Evolutionary conservation across 2,329 filamentous ascomycete species (phyloP).

Genomic region (Apiospora malaysiana): DNA sequence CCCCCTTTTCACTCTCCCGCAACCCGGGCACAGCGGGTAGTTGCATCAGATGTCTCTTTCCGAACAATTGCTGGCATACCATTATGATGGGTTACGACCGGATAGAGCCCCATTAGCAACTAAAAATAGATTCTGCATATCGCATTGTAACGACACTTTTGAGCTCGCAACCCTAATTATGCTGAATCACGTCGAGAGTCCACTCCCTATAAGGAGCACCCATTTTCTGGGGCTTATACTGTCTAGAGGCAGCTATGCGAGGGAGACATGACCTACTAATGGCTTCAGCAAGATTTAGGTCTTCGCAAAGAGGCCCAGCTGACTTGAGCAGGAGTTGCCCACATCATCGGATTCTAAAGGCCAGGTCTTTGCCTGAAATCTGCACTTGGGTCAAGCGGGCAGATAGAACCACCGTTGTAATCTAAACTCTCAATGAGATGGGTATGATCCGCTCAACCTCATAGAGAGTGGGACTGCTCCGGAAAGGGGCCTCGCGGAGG

Average conservation of each 20-base stretch:
- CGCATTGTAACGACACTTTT: neutral
- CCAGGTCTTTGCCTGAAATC: neutral
- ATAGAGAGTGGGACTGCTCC: neutral
- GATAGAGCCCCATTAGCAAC: neutral
- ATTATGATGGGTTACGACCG: neutral
- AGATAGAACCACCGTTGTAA: neutral
- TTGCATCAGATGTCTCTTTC: neutral
- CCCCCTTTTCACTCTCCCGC: neutral
- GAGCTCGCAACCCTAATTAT: neutral
- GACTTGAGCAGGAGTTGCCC: neutral
- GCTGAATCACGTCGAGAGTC: neutral
- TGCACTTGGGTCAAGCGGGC: neutral
- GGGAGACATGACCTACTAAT: slow-evolving; percentile 1
- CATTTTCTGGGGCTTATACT: neutral
- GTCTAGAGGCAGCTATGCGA: neutral
- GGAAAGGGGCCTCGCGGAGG: neutral
- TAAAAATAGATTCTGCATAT: neutral
- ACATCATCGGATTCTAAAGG: neutral
- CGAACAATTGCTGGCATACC: neutral
- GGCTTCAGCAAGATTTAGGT: neutral
- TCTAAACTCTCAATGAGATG: neutral
- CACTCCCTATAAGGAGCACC: neutral
- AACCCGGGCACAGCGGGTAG: neutral
- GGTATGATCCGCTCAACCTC: neutral
- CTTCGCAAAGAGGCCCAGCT: neutral